Conservation (phyloP, 176 grass and related monocot species). For the Saccharum spontaneum region DNA sequence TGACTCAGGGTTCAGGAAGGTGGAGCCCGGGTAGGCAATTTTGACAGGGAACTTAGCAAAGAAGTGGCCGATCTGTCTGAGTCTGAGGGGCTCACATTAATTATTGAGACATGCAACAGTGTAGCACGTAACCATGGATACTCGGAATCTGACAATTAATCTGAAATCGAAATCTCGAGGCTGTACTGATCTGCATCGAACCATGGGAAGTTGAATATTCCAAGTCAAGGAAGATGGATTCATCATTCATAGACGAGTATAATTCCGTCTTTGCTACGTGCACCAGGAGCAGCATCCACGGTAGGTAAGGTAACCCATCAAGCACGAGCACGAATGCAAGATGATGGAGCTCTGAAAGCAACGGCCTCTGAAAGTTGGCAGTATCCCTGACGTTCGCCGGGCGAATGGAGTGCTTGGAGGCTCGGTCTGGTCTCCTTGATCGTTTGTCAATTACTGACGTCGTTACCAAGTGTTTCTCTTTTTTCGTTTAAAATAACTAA, state of each 20-base stretch:
- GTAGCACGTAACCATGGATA: constrained; percentile 25
- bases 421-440: not conserved
- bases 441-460: not conserved
- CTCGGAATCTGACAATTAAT: constrained; percentile 38
- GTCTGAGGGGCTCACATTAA: not conserved
- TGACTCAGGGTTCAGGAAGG: not conserved
- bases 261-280: constrained; percentile 27
- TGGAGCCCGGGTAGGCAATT: not conserved
- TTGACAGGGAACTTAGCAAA: constrained; percentile 3
- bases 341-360: constrained; percentile 25
- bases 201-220: constrained; percentile 42
- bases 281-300: constrained; percentile 18
- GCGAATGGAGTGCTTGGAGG: not conserved
- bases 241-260: constrained; percentile 38
- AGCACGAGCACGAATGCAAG: not conserved
- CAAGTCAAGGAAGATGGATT: constrained; percentile 50
- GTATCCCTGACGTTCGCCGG: not conserved
- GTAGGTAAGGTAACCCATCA: not conserved
- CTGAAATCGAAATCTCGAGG: constrained; percentile 27
- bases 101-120: not conserved
- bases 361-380: constrained; percentile 5
- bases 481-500: not conserved
- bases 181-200: constrained; percentile 39
- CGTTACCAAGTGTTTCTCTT: not conserved
- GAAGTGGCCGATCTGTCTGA: not conserved